Conservation (phyloP, 2,329 filamentous ascomycete genomes). For the Cladobotryum mycophilum region DNA sequence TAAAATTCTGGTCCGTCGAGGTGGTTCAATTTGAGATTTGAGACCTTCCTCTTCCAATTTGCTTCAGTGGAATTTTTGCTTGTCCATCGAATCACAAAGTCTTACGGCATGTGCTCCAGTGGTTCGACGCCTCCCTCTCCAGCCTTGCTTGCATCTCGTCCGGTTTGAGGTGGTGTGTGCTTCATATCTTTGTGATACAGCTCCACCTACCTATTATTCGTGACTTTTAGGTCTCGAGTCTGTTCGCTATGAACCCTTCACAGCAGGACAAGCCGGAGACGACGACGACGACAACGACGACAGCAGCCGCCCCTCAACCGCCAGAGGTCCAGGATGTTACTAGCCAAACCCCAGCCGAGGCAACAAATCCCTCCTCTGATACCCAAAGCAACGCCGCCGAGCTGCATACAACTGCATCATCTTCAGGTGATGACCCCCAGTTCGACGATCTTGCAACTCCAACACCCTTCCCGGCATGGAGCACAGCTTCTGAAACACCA, state of each 20-base stretch:
- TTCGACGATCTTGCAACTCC: constrained; percentile 9
- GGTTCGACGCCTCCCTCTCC: neutral
- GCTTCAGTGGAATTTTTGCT: neutral
- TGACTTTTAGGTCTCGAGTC: constrained; percentile 4
- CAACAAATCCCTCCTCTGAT: neutral
- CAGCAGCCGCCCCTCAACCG: neutral
- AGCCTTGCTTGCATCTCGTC: neutral
- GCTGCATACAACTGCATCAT: neutral
- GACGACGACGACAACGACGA: neutral
- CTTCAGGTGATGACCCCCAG: neutral
- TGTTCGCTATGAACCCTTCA: constrained; percentile 4
- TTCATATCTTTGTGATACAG: neutral
- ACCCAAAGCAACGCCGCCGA: neutral
- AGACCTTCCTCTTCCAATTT: neutral
- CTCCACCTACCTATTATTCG: neutral
- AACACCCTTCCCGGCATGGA: constrained; percentile 34
- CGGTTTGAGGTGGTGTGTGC: neutral
- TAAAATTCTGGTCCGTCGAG: neutral
- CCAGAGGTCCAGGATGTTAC: neutral
- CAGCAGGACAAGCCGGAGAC: neutral
- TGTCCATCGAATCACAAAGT: neutral
- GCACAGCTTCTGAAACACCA: constrained; percentile 36
- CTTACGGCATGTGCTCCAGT: neutral
- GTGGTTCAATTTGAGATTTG: neutral
- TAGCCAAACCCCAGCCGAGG: neutral